These are phyloP conservation scores for Fusarium sp. DNA, from an alignment of 2,329 filamentous ascomycete species.

Conservation along the genomic window DNA sequence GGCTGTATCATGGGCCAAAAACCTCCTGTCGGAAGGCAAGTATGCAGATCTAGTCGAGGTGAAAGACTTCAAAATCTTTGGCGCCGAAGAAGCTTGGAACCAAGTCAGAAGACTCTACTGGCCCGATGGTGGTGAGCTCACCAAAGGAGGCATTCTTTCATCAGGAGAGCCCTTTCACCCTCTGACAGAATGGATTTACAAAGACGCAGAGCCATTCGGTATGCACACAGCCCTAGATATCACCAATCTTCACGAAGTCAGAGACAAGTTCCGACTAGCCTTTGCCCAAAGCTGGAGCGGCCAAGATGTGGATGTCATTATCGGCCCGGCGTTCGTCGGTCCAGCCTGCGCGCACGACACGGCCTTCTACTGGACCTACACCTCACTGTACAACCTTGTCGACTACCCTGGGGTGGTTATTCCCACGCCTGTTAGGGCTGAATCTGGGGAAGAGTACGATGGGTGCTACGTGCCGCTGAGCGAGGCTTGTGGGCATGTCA, in stretches of 20 bases:
- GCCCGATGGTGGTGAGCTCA: slow-evolving; percentile 58
- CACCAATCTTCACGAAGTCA: slow-evolving; percentile 24
- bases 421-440: slow-evolving; percentile 47
- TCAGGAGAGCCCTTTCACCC: slow-evolving; percentile 60
- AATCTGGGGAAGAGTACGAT: slow-evolving; percentile 48
- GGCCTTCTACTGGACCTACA: slow-evolving; percentile 55
- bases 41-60: slow-evolving; percentile 47
- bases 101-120: slow-evolving; percentile 60
- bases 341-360: slow-evolving; percentile 56
- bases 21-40: slow-evolving; percentile 34
- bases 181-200: slow-evolving; percentile 58
- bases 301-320: slow-evolving; percentile 55
- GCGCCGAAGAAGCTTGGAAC: slow-evolving; percentile 47
- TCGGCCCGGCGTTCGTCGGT: slow-evolving; percentile 55
- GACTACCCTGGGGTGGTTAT: slow-evolving; percentile 53
- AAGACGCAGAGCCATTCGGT: slow-evolving; percentile 45
- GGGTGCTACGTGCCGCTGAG: slow-evolving; percentile 46
- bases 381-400: slow-evolving; percentile 55
- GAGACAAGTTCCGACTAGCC: slow-evolving; percentile 51
- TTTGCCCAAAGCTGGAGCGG: slow-evolving; percentile 53
- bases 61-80: slow-evolving; percentile 54
- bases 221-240: slow-evolving; percentile 41
- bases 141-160: slow-evolving; percentile 49
- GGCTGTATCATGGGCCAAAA: slow-evolving; percentile 54
- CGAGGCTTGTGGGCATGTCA: slow-evolving; percentile 50